These are phyloP conservation scores for Kuraishia ogatae DNA, from an alignment of 805 yeast genomes.

Conservation along the genomic window DNA sequence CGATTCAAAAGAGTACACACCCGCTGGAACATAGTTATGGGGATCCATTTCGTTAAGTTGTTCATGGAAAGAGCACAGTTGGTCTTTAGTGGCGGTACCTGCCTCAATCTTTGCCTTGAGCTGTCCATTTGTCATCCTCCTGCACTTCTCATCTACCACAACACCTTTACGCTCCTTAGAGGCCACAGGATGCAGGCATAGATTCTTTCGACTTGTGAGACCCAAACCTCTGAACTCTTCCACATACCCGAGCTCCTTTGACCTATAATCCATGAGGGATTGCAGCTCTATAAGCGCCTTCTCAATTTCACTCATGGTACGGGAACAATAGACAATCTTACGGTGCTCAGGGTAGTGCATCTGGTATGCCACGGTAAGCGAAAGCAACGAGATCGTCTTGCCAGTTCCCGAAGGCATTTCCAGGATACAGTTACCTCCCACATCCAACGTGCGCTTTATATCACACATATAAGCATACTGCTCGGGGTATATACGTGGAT, in stretches of 20 bases:
- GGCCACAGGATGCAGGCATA: constrained; percentile 85
- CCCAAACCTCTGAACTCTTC: constrained; percentile 96
- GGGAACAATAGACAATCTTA: constrained; percentile 93
- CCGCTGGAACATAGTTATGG: constrained; percentile 80
- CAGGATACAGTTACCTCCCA: constrained; percentile 90
- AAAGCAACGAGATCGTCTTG: constrained; percentile 84
- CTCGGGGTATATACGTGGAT: constrained; percentile 95
- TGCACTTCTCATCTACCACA: constrained; percentile 92
- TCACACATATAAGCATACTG: constrained; percentile 98
- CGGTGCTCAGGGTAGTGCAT: constrained; percentile 88
- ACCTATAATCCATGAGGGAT: constrained; percentile 78
- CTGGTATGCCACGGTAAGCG: constrained; percentile 92
- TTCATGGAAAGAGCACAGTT: constrained; percentile 85
- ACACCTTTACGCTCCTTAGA: constrained; percentile 84
- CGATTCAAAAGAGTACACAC: constrained; percentile 91
- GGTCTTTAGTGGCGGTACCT: constrained; percentile 46
- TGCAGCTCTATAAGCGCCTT: constrained; percentile 91
- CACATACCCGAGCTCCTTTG: constrained; percentile 71
- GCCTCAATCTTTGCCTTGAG: constrained; percentile 58
- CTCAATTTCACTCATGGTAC: constrained; percentile 99
- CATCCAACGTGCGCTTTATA: constrained; percentile 86
- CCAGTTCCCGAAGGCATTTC: constrained; percentile 99
- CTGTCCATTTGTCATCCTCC: constrained; percentile 90
- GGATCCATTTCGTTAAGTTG: constrained; percentile 82
- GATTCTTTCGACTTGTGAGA: constrained; percentile 85